Percentiles rank a stretch among this genome's conserved stretches.
phyloP scores from a whole-genome alignment of 169 alveolate genomes.

The Cryptosporidium ryanae region DNA sequence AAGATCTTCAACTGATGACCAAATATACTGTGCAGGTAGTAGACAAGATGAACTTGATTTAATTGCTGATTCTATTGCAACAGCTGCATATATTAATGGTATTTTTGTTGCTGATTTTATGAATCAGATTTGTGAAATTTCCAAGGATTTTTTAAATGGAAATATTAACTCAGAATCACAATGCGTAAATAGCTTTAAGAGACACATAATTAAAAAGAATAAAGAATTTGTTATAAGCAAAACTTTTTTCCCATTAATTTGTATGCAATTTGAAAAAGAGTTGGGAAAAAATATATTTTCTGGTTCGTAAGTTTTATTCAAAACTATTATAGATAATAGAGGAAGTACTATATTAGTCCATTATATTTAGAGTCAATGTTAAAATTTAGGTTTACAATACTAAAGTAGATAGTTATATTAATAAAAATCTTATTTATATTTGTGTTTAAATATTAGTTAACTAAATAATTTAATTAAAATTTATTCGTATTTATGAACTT shows the following conservation, averaged over 20 bases:
- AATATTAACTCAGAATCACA: neutral
- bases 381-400: too few species aligned
- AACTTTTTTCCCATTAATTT: conserved; percentile 7
- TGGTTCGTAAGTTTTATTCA: neutral
- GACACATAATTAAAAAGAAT: conserved; percentile 1
- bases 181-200: conserved; percentile 25
- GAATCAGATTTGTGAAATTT: conserved; percentile 27
- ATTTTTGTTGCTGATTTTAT: conserved; percentile 21
- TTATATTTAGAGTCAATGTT: too few species aligned
- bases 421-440: too few species aligned
- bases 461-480: too few species aligned
- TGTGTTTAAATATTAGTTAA: too few species aligned
- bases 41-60: conserved; percentile 52
- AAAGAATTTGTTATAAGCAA: neutral
- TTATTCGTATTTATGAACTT: too few species aligned
- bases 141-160: conserved; percentile 30
- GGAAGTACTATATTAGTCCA: too few species aligned
- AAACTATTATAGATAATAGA: too few species aligned
- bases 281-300: conserved; percentile 18
- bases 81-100: conserved; percentile 35
- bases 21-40: conserved; percentile 58
- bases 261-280: conserved; percentile 55
- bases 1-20: conserved; percentile 31
- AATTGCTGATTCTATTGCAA: conserved; percentile 65
- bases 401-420: too few species aligned